These are phyloP conservation scores for Aphanoascus verrucosus DNA, from an alignment of 2,329 filamentous ascomycete species.

Conservation along the genomic window DNA sequence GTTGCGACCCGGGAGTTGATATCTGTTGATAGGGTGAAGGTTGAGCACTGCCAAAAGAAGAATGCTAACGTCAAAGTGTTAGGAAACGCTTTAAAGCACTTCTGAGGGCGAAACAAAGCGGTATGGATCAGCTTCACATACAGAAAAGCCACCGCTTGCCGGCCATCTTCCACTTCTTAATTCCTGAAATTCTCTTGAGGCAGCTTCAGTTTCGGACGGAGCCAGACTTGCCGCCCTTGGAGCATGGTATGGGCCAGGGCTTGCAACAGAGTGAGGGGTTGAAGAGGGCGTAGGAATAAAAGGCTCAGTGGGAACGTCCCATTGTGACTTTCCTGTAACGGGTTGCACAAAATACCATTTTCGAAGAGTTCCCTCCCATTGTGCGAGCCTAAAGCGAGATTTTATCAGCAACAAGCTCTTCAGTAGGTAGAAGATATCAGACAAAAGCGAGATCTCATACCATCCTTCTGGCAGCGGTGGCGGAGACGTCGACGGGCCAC, in stretches of 20 bases:
- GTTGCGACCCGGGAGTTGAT: conserved; percentile 7
- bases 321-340: conserved; percentile 31
- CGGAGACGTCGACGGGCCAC: conserved; percentile 30
- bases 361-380: conserved; percentile 31
- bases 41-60: conserved; percentile 9
- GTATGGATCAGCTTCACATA: conserved; percentile 8
- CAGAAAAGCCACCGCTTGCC: conserved; percentile 12
- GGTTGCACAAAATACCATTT: conserved; percentile 34
- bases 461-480: conserved; percentile 32
- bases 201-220: conserved; percentile 15
- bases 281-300: conserved; percentile 27
- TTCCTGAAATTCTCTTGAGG: conserved; percentile 14
- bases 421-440: background rate
- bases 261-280: conserved; percentile 19
- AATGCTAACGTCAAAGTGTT: background rate
- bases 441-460: conserved; percentile 20
- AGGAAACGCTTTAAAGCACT: background rate
- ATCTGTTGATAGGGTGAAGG: conserved; percentile 10
- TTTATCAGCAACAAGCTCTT: background rate
- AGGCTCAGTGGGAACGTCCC: conserved; percentile 34
- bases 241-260: conserved; percentile 15
- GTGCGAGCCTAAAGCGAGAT: conserved; percentile 26
- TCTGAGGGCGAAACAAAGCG: background rate
- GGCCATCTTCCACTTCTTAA: conserved; percentile 14
- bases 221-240: conserved; percentile 13